Base-by-base conservation (phyloP, 345 rosid species). In the Salix udensis region DNA sequence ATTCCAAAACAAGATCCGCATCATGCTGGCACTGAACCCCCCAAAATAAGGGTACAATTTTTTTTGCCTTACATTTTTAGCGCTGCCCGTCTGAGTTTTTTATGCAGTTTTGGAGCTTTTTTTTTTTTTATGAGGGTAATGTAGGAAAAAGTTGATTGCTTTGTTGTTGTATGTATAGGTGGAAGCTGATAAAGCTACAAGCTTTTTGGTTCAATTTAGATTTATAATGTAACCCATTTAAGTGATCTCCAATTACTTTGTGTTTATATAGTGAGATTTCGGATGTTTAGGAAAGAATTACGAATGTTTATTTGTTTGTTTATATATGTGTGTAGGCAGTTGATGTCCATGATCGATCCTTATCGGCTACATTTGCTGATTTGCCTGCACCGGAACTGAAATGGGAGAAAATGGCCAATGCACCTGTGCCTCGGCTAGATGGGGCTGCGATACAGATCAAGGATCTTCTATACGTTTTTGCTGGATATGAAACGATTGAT, bases 351-450 rank as follows among this genome's bases (percentile, higher is more conserved):
- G 92, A 77, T 68, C 86, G 99, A 82, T 81, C 87, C 75, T 83
- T 96, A 66, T 88, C 99, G 36, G 97, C 94, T 18, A 96, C 98
- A 39, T 96, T 89, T 87, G 94, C 95, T 73, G 98, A 96, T 89
- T 86, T 96, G 76, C 89, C 89, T 65, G 97, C 88, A 48, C 96
- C 98, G 4, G 80, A 88, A 67, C 81, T 96, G 36, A 71, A 91
- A 71, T 93, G 98, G 99, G 88, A 92, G 86, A 90, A 91, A 87
- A 96, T 96, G 99, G 71, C 88, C 37, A 28, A 85, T 86, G 90
- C 99, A 0, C 98, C 97, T 36, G 97, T 96, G 60, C 99, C 98
- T 86, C 97, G 98, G 46, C 80, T 96, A 15, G 99, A 92, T 77
- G 98, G 99, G 73, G 97, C 98, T 67, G 96, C 97, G 0, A 80